Percentiles rank a stretch among this genome's conserved stretches.
Evolutionary conservation across 139 green algal species (phyloP).

Genomic region (Chlamydomonas eustigma): DNA sequence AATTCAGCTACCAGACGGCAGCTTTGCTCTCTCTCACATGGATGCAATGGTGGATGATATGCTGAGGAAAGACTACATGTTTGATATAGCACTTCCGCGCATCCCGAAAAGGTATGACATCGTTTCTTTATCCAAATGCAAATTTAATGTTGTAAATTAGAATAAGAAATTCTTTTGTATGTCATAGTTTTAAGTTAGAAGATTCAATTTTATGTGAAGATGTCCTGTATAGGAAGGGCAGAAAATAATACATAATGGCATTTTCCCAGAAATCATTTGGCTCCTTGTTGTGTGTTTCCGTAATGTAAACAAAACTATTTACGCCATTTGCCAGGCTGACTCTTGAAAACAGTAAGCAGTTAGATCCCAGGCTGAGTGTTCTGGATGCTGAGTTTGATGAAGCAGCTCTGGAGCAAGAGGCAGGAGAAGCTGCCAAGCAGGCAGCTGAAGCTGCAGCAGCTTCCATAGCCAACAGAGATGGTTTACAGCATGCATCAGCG

Average conservation of each 20-base stretch:
- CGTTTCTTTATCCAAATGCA: no score
- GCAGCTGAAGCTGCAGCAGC: slow-evolving; percentile 14
- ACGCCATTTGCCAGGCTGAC: slow-evolving; percentile 34
- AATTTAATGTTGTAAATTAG: no score
- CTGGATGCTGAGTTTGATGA: slow-evolving; percentile 80
- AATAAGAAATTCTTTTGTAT: not conserved
- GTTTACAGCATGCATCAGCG: not conserved
- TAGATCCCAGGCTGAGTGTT: slow-evolving; percentile 66
- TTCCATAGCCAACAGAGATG: not conserved
- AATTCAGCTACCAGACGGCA: slow-evolving; percentile 53
- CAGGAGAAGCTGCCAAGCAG: slow-evolving; percentile 29
- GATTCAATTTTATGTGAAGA: no score
- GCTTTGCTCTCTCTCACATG: slow-evolving; percentile 71
- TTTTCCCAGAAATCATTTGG: no score
- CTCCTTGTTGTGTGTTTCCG: no score
- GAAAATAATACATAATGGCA: not conserved
- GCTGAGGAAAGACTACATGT: slow-evolving; percentile 86
- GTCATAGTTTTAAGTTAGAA: no score
- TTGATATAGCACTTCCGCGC: slow-evolving; percentile 88
- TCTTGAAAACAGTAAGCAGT: slow-evolving; percentile 57
- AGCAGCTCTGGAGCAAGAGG: slow-evolving; percentile 46
- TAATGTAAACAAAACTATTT: no score
- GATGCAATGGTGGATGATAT: slow-evolving; percentile 90
- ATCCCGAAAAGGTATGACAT: slow-evolving; percentile 70
- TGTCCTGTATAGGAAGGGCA: not conserved